Evolutionary conservation across 2,329 filamentous ascomycete species (phyloP), one percentile per base, ranked within the genome.

Genomic region (Fusarium chlamydosporum): DNA sequence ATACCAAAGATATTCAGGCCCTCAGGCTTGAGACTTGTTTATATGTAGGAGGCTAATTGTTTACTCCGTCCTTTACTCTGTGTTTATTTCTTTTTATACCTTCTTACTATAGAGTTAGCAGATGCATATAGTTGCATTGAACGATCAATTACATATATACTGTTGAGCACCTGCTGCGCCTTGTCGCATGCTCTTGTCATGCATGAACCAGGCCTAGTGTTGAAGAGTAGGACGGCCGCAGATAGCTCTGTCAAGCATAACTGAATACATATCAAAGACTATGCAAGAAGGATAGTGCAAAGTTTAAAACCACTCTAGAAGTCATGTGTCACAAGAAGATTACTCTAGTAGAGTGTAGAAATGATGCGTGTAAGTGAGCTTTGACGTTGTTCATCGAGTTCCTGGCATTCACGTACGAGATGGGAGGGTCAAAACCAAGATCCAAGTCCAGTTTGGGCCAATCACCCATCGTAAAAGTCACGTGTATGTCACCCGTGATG

Each of bases 1-100:
- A 68, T 71, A 71, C 67, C 67, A 71, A 40, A 40, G 41, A 64
- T 64, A 26, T 50, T 43, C 16, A 26, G 23, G 40, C 38, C 35
- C 43, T 35, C 23, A 20, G 40, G 60, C 26, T 35, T 33, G 46
- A 47, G 51, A 41, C 53, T 23, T 23, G 23, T 6, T 20, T 46
- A 59, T 47, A 35, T 34, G 40, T n/a, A 34, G 48, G 43, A 34
- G 40, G 38, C 26, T 46, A 20, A 33, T 27, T 52, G 46, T 34
- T 27, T 10, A 29, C 7, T 42, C n/a, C 43, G 29, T 48, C 13
- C 4, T 65, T 56, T 26, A 46, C 26, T 54, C 18, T 40, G 23
- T n/a, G 16, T 20, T 37, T 41, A 10, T 35, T 16, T 61, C 3
- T 35, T 45, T 12, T 38, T 18, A 4, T 11, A 34, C 23, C 23